A percentile compares a stretch with the other conserved stretches of the same genome.
phyloP scores from a whole-genome alignment of 768 basidiomycete species.

The Lactarius deliciosus region DNA sequence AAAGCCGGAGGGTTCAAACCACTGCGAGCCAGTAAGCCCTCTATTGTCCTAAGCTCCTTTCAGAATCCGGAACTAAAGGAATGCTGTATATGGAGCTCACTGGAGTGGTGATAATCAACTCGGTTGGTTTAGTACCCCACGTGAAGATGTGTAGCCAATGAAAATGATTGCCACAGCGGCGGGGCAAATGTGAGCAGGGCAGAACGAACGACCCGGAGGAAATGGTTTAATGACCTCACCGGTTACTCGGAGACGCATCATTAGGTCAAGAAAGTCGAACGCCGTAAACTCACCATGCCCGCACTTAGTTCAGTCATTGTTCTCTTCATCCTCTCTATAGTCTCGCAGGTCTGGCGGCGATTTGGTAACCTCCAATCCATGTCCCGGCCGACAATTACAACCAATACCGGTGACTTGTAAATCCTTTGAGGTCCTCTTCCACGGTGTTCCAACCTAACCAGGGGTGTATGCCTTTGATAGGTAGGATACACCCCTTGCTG shows the following conservation, averaged over 20 bases:
- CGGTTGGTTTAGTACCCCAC: neutral
- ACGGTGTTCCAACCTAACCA: neutral
- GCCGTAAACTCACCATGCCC: neutral
- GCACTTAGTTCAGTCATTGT: neutral
- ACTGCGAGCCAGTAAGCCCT: too few relatives aligned
- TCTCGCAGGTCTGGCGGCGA: neutral
- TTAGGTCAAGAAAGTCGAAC: neutral
- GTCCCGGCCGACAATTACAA: neutral
- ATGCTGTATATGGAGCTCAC: neutral
- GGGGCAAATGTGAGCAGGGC: neutral
- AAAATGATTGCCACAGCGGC: neutral
- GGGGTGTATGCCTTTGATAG: neutral
- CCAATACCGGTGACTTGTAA: neutral
- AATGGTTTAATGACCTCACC: neutral
- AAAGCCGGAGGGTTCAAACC: neutral
- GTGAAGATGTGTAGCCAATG: neutral
- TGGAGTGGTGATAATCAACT: neutral
- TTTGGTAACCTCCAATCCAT: neutral
- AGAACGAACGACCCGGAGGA: neutral
- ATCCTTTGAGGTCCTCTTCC: neutral
- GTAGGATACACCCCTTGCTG: neutral
- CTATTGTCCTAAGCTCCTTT: constrained; percentile 11
- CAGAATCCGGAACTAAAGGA: constrained; percentile 1
- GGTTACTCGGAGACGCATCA: neutral
- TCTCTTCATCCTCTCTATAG: neutral